These are phyloP conservation scores for Coemansia sp. DNA, from an alignment of 192 early-diverging fungal species.

Conservation along the genomic window DNA sequence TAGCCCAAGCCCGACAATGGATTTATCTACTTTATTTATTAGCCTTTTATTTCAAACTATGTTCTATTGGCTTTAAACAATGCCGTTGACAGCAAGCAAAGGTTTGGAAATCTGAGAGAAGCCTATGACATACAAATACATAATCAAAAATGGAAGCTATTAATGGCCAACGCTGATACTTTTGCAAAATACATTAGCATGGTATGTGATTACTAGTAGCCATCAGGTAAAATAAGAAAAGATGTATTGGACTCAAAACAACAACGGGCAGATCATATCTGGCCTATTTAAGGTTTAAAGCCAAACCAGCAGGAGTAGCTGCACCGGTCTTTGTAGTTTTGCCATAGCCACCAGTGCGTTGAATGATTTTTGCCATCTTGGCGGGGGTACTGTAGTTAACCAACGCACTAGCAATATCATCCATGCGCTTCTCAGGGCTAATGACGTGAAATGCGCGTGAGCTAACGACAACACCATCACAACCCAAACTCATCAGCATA, in stretches of 20 bases:
- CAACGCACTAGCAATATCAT: slow-evolving; percentile 86
- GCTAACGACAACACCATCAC: slow-evolving; percentile 95
- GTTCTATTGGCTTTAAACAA: background rate
- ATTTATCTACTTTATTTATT: background rate
- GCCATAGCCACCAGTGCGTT: slow-evolving; percentile 9
- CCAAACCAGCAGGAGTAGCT: background rate
- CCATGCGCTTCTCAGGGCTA: slow-evolving; percentile 84
- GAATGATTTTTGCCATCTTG: background rate
- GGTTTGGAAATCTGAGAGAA: too few relatives aligned
- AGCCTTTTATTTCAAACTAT: background rate
- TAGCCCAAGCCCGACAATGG: background rate
- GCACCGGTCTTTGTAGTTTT: background rate
- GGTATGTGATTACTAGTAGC: background rate
- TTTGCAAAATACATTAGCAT: too few relatives aligned
- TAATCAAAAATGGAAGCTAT: too few relatives aligned
- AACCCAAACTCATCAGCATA: slow-evolving; percentile 93
- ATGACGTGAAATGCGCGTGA: slow-evolving; percentile 86
- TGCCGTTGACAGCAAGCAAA: too few relatives aligned
- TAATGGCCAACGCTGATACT: background rate
- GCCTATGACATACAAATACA: background rate
- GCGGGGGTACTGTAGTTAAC: slow-evolving; percentile 61
- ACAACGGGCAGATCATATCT: background rate
- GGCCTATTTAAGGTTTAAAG: background rate
- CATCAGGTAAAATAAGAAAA: background rate
- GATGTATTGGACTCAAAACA: background rate